These are phyloP conservation scores for Elsinoe ampelina DNA, from an alignment of 2,329 filamentous ascomycete genomes.

Conservation along the genomic window DNA sequence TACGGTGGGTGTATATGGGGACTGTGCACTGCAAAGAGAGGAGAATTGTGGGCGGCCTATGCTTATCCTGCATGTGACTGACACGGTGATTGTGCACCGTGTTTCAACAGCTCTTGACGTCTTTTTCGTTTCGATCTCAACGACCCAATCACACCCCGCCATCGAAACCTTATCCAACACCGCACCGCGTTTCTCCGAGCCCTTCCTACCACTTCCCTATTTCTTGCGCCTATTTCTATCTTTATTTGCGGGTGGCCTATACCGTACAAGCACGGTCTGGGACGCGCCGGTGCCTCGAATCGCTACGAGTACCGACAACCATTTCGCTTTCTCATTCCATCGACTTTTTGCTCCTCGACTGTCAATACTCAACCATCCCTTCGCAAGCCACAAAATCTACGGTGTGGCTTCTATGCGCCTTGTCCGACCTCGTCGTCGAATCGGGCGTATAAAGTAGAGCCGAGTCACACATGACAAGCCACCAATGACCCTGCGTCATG, in stretches of 20 bases:
- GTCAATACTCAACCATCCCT: too few relatives aligned
- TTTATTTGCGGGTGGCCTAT: not conserved
- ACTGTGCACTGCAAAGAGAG: not conserved
- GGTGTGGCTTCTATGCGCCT: too few relatives aligned
- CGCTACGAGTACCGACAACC: not conserved
- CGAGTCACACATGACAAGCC: not conserved
- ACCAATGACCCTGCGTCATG: not conserved
- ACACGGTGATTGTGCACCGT: not conserved
- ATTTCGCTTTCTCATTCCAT: not conserved
- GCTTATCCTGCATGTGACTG: too few relatives aligned
- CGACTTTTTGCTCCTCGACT: too few relatives aligned
- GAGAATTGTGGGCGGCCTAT: not conserved
- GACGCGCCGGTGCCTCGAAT: not conserved
- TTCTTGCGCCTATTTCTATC: not conserved
- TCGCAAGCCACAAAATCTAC: too few relatives aligned
- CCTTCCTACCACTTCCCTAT: not conserved
- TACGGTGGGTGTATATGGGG: not conserved
- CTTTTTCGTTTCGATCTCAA: not conserved
- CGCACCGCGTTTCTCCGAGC: not conserved
- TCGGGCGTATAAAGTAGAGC: not conserved
- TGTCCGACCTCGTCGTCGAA: too few relatives aligned
- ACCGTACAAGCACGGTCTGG: not conserved
- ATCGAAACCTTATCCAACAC: conserved; percentile 3
- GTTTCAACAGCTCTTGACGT: not conserved
- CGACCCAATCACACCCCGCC: conserved; percentile 2